Evolutionary conservation across 495 filamentous ascomycete genomes (phyloP).

Genomic region (Lophiostoma macrostomum): DNA sequence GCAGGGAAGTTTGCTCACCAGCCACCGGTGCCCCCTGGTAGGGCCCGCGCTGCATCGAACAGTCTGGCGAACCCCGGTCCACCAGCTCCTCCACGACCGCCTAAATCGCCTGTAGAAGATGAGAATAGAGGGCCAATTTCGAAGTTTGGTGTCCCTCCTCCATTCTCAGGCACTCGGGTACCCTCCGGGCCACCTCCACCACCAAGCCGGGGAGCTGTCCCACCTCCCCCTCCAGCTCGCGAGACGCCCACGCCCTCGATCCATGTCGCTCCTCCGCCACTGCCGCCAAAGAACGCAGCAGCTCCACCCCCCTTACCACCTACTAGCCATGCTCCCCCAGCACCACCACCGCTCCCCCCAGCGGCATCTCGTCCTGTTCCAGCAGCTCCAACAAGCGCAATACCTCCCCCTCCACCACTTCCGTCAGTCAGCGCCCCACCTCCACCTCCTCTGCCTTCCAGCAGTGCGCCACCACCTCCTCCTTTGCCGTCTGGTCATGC

Average conservation of each 20-base stretch:
- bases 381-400: constrained; percentile 60
- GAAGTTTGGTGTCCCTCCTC: constrained; percentile 76
- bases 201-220: constrained; percentile 61
- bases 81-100: constrained; percentile 80
- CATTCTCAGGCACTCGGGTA: constrained; percentile 69
- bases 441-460: constrained; percentile 46
- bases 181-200: constrained; percentile 67
- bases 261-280: constrained; percentile 53
- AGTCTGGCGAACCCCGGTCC: constrained; percentile 61
- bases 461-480: constrained; percentile 31
- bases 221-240: constrained; percentile 44
- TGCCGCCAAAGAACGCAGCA: constrained; percentile 68
- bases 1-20: constrained; percentile 75
- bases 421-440: constrained; percentile 39
- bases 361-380: constrained; percentile 25
- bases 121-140: constrained; percentile 43
- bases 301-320: constrained; percentile 33
- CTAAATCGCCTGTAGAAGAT: constrained; percentile 81
- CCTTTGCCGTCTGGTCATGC: background rate
- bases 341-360: constrained; percentile 35
- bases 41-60: constrained; percentile 57
- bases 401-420: constrained; percentile 35
- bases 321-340: constrained; percentile 23
- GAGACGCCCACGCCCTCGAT: constrained; percentile 43
- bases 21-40: constrained; percentile 50